These are phyloP conservation scores for Rosa hybrid DNA, from an alignment of 331 rosid genomes.

Conservation along the genomic window DNA sequence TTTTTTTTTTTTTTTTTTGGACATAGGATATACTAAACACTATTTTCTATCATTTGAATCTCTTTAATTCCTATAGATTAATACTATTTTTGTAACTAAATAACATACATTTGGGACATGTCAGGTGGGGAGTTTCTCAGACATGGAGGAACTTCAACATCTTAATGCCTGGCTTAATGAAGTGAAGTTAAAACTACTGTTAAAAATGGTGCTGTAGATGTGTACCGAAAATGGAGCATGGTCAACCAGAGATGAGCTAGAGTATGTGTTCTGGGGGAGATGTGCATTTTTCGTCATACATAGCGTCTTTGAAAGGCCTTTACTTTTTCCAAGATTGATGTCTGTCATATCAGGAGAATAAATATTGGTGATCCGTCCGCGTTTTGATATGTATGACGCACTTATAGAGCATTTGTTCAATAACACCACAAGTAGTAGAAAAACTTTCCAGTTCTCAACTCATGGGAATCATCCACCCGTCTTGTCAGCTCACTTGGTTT, in stretches of 20 bases:
- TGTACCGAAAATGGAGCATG: no score
- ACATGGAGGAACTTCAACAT: slow-evolving; percentile 62
- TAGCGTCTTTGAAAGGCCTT: no score
- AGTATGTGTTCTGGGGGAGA: no score
- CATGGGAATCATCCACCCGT: no score
- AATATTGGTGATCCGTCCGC: no score
- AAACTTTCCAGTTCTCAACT: neutral
- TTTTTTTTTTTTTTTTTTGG: neutral
- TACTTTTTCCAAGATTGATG: no score
- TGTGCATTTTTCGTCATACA: no score
- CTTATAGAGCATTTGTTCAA: neutral
- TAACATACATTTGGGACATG: slow-evolving; percentile 22
- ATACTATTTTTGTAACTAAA: neutral
- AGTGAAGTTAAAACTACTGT: slow-evolving; percentile 54
- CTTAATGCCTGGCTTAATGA: slow-evolving; percentile 68
- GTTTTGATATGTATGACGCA: no score
- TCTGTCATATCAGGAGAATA: no score
- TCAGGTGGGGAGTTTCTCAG: slow-evolving; percentile 68
- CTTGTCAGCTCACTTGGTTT: no score
- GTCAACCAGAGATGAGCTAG: no score
- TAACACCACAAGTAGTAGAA: neutral
- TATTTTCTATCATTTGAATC: neutral
- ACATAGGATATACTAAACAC: neutral
- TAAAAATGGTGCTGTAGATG: no score
- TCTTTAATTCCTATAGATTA: neutral